Evolutionary conservation across 805 yeast species (phyloP), one percentile per base, ranked within the genome.

Genomic region (Brettanomyces anomalus): DNA sequence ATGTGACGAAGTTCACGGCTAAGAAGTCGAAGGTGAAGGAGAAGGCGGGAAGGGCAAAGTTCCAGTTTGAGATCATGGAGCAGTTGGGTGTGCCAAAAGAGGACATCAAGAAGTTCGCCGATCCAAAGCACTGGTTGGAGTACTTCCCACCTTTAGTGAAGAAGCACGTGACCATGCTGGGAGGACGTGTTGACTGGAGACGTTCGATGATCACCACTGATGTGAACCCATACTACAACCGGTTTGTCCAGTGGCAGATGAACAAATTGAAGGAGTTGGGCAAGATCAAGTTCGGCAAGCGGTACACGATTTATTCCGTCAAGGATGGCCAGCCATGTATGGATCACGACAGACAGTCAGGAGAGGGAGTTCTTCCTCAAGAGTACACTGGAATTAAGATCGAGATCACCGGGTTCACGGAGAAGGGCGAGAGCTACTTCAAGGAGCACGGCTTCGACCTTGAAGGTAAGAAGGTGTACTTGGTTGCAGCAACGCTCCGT

Each of bases 241-340:
- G 95, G 7, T 93, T 93, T 60, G 81, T 90, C 44, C 79, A 90
- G 71, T 93, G 98, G 98, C 96, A 88, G 67, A 85, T 93, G 79
- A 86, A 81, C 67, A 72, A 81, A 60, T 78, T 93, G 63, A 85
- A 79, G 70, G 88, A 77, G 38, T 67, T 74, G 46, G 95, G 90
- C 50, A 90, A 87, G 68, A 88, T 93, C 69, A 93, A 90, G 71
- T 93, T 93, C 55, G 98, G 98, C 65, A 95, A 90, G 71, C 82
- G 98, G 70, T 86, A 88, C 72, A 93, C 98, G 52, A 86, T 93
- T 57, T 93, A 86, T 69, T 89, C 97, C 35, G 95, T 88, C 61
- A 90, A 85, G 68, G 98, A 93, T 67, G 97, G 97, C 51, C 98
- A 93, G 72, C 94, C 98, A 33, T 93, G 98, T 74, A 89, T 93